Evolutionary conservation across 163 green algal species (phyloP).

Genomic region (Volvox carteri): DNA sequence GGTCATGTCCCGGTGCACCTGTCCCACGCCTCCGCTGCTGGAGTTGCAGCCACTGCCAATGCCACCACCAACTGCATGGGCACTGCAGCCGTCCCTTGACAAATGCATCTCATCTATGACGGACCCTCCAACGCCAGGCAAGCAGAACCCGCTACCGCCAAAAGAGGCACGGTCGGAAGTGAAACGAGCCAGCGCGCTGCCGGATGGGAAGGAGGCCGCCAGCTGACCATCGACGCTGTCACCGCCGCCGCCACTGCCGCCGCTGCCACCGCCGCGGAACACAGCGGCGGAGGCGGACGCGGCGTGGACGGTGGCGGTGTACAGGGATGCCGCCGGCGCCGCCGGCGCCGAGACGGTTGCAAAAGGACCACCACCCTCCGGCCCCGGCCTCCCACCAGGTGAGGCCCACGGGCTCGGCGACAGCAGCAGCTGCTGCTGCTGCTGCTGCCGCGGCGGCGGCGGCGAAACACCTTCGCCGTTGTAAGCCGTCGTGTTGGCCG

Average conservation of each 20-base stretch:
- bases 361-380: background rate
- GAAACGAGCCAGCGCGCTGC: background rate
- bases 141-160: background rate
- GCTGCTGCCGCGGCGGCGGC: too few species aligned
- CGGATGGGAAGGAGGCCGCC: background rate
- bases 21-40: too few species aligned
- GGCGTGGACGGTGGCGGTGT: background rate
- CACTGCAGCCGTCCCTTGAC: background rate
- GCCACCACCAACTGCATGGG: background rate
- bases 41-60: background rate
- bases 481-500: background rate
- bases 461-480: background rate
- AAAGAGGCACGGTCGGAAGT: background rate
- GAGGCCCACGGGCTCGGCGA: background rate
- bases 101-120: background rate
- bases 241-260: background rate
- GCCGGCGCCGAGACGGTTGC: background rate
- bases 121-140: background rate
- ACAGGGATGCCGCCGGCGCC: background rate
- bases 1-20: too few species aligned
- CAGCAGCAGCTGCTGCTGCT: background rate
- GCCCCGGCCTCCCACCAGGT: too few species aligned
- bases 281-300: background rate
- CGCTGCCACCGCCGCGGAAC: background rate
- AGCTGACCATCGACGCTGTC: background rate